These are phyloP conservation scores for Jatropha multifida DNA, from an alignment of 441 rosid species.

Conservation along the genomic window DNA sequence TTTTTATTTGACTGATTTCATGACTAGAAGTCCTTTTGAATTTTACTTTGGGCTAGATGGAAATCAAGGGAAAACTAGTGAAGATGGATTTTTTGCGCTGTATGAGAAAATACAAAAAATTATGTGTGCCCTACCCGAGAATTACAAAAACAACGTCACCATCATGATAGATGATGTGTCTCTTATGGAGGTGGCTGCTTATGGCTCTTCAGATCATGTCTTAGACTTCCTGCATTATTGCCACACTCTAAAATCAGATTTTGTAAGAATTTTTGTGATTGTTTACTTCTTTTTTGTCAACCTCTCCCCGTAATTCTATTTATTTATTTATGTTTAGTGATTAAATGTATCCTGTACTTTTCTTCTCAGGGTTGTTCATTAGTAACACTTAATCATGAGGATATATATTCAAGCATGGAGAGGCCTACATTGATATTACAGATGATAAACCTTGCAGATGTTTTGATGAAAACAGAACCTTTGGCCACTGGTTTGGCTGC, in stretches of 20 bases:
- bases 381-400: conserved; percentile 67
- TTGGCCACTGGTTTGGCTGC: conserved; percentile 86
- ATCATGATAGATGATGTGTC: conserved; percentile 87
- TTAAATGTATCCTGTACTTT: background rate
- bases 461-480: conserved; percentile 77
- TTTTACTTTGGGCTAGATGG: conserved; percentile 37
- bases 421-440: conserved; percentile 50
- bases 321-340: background rate
- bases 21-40: conserved; percentile 9
- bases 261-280: conserved; percentile 42
- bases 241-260: conserved; percentile 64
- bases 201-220: conserved; percentile 58
- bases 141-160: conserved; percentile 42
- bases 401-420: conserved; percentile 61
- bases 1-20: conserved; percentile 13
- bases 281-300: background rate
- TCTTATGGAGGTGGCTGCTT: conserved; percentile 74
- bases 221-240: conserved; percentile 86
- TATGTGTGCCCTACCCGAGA: conserved; percentile 40
- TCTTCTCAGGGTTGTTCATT: conserved; percentile 66
- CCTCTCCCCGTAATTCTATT: background rate
- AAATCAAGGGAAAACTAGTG: conserved; percentile 36
- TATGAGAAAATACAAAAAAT: conserved; percentile 53
- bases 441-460: conserved; percentile 68
- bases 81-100: conserved; percentile 44